phyloP scores from a whole-genome alignment of 208 protist species.

The Trypanosomatidae sp. region DNA sequence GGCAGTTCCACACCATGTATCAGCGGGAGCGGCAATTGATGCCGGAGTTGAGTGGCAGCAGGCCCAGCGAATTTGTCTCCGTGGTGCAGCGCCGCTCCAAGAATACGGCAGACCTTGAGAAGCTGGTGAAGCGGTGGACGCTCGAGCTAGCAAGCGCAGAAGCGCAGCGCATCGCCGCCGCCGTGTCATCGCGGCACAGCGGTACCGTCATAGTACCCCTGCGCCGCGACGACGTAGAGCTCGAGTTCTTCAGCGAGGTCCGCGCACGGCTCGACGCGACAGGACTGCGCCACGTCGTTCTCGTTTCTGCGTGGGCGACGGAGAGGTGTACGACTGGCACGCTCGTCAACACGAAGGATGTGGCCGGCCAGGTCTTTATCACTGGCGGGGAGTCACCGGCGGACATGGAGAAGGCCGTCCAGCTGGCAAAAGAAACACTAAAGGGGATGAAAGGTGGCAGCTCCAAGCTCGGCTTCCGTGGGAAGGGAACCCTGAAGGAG shows the following conservation, averaged over 20 bases:
- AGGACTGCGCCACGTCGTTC: constrained; percentile 33
- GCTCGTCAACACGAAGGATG: constrained; percentile 27
- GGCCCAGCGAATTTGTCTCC: constrained; percentile 58
- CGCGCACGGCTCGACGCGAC: constrained; percentile 30
- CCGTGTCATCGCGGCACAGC: not conserved
- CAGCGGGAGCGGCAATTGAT: constrained; percentile 59
- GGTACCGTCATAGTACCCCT: constrained; percentile 20
- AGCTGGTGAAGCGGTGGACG: constrained; percentile 50
- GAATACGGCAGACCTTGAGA: constrained; percentile 53
- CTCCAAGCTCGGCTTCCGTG: constrained; percentile 75
- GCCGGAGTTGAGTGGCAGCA: constrained; percentile 58
- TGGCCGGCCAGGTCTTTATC: constrained; percentile 67
- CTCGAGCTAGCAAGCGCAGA: constrained; percentile 52
- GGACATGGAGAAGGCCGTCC: constrained; percentile 35
- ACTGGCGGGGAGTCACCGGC: constrained; percentile 39
- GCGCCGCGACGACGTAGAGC: constrained; percentile 67
- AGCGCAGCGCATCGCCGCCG: constrained; percentile 38
- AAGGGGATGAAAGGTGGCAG: constrained; percentile 65
- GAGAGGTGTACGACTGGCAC: constrained; percentile 18
- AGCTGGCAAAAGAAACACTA: constrained; percentile 38
- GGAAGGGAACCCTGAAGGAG: constrained; percentile 63
- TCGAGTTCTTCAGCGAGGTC: constrained; percentile 63
- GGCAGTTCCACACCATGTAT: constrained; percentile 61
- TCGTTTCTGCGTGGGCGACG: constrained; percentile 62
- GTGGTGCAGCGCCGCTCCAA: constrained; percentile 45